Conservation (phyloP, 176 grass and related monocot species). For the Musa beccarii region DNA sequence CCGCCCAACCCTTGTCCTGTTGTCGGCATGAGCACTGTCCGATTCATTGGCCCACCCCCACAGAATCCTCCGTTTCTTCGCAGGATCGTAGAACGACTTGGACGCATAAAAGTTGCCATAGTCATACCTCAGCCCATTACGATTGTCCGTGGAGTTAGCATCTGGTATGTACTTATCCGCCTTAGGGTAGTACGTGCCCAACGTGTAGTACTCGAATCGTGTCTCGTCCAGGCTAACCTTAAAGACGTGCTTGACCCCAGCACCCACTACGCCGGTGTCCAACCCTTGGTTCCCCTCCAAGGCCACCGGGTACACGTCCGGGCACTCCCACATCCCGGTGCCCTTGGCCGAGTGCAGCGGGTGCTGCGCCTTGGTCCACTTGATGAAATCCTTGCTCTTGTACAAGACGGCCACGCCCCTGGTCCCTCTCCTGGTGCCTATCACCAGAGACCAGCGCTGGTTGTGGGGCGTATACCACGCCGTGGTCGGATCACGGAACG, state of each 20-base stretch:
- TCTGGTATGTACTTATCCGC: not conserved
- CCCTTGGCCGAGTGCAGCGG: not conserved
- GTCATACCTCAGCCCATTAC: not conserved
- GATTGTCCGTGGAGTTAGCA: not conserved
- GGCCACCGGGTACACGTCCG: not conserved
- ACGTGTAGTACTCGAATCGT: not conserved
- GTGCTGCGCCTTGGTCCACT: not conserved
- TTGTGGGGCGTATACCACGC: not conserved
- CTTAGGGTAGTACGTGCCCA: not conserved
- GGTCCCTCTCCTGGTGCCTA: not conserved
- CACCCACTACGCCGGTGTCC: not conserved
- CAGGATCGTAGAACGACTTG: conserved; percentile 2
- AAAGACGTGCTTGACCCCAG: not conserved
- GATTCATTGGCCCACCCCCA: conserved; percentile 1
- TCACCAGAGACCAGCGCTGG: not conserved
- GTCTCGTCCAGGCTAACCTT: not conserved
- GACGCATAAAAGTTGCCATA: conserved; percentile 2
- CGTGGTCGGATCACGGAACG: not conserved
- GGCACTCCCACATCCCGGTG: not conserved
- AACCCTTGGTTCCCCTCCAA: not conserved
- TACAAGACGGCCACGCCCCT: no score
- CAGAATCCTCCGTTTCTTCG: not conserved
- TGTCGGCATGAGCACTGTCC: not conserved
- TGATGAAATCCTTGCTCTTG: not conserved
- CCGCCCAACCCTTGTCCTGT: not conserved